phyloP scores from a whole-genome alignment of 805 yeast genomes.

The Monosporozyma unispora region DNA sequence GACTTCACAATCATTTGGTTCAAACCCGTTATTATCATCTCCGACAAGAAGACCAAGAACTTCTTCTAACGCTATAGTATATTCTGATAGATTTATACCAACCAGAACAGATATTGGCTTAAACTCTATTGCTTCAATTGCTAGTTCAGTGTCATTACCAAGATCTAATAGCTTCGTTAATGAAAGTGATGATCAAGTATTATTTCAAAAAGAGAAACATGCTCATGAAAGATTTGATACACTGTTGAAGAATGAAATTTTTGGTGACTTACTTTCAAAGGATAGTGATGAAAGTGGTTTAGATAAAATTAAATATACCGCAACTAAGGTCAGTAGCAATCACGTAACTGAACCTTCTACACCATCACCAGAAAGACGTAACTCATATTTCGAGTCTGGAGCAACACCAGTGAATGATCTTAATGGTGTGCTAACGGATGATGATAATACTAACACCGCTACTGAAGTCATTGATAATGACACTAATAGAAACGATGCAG shows the following conservation, averaged over 20 bases:
- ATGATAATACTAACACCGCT: background rate
- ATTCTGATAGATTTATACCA: conserved; percentile 85
- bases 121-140: conserved; percentile 66
- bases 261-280: conserved; percentile 74
- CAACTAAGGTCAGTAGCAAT: conserved; percentile 8
- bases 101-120: conserved; percentile 76
- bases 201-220: conserved; percentile 61
- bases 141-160: conserved; percentile 21
- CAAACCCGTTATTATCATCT: conserved; percentile 20
- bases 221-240: conserved; percentile 84
- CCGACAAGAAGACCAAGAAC: conserved; percentile 28
- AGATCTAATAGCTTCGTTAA: conserved; percentile 7
- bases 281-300: conserved; percentile 27
- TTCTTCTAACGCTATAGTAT: conserved; percentile 31
- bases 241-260: conserved; percentile 78
- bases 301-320: conserved; percentile 27
- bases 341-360: conserved; percentile 3
- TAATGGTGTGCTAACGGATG: background rate
- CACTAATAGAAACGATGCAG: background rate
- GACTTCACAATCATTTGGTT: conserved; percentile 13
- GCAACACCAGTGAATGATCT: background rate
- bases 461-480: background rate
- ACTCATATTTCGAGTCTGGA: background rate
- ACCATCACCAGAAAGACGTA: conserved; percentile 7
- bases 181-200: conserved; percentile 45